phyloP scores from a whole-genome alignment of 148 eudicot genomes.

The Limonium bicolor region DNA sequence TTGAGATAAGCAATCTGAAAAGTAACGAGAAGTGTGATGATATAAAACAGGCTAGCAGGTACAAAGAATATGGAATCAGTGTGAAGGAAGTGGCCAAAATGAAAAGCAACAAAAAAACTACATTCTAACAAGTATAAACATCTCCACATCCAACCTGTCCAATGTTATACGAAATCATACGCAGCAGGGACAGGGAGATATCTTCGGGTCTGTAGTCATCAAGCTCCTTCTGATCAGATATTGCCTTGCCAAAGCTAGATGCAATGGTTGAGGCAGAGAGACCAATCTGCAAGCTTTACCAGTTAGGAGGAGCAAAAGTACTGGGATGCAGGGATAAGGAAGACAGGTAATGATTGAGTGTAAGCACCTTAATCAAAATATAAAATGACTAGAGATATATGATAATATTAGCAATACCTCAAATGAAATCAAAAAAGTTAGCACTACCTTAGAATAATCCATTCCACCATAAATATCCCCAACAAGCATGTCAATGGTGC shows the following conservation, averaged over 20 bases:
- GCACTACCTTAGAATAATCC: slow-evolving; percentile 93
- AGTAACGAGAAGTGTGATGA: slow-evolving; percentile 6
- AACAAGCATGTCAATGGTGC: slow-evolving; percentile 89
- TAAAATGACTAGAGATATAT: no score
- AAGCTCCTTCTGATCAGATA: slow-evolving; percentile 75
- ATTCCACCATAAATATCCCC: slow-evolving; percentile 95
- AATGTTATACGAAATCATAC: slow-evolving; percentile 97
- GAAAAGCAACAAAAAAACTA: no score
- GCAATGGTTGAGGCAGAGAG: slow-evolving; percentile 97
- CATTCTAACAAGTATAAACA: no score
- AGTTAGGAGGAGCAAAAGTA: not conserved
- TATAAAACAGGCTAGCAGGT: not conserved
- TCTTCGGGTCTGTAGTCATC: slow-evolving; percentile 94
- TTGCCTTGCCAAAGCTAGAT: slow-evolving; percentile 97
- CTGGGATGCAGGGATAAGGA: not conserved
- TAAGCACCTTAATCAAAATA: no score
- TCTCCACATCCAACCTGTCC: slow-evolving; percentile 57
- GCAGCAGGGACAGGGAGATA: slow-evolving; percentile 85
- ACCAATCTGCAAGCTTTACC: slow-evolving; percentile 54
- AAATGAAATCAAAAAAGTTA: no score
- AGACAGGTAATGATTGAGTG: no score
- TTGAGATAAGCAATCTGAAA: slow-evolving; percentile 82
- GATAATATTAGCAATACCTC: no score
- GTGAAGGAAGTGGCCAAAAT: no score
- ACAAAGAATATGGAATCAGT: not conserved